Base-by-base conservation (phyloP, 176 grass and related monocot species). In the Pontederia crassipes region DNA sequence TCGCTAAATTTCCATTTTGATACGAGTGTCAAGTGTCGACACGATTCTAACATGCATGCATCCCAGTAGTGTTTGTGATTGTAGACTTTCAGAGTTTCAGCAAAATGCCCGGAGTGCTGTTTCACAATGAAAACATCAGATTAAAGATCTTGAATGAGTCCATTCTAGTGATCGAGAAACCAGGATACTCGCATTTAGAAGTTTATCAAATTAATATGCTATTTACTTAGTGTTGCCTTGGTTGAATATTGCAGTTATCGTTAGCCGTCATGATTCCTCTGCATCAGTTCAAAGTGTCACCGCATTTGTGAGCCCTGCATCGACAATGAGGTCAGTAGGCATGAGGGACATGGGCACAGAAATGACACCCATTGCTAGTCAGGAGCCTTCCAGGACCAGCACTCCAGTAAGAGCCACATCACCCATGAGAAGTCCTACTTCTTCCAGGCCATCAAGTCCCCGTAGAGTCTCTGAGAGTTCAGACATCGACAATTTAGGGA, bases 331-430 rank as follows among this genome's bases (percentile, higher is more conserved):
- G 49, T 91, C 93, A 3, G 93, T 98, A 17, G 91, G 87, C 17
- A 89, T 98, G 93, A 87, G 93, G 61, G 93, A 92, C 50, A 92
- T 98, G 93, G 93, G 93, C 15, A 98, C 93, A 28, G 93, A 98
- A 68, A 98, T 98, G 93, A 98, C 93, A 49, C 93, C 93, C 6
- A 86, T 98, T 74, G 88, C 88, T 17, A 98, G 93, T 65, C 84
- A 98, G 57, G 93, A 98, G 52, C 93, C 87, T 62, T 98, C 93
- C 47, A 76, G 88, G 11, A 92, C 93, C 59, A 87, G 88, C 74
- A 98, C 87, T 58, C 93, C 93, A 0, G 71, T 89, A 29, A 75
- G 82, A 66, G 84, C 84, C 27, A 85, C 93, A 11, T 64, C 71
- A 64, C 71, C 71, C 47, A 54, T 40, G 11, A 20, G 71, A n/a